Evolutionary conservation across 2,329 filamentous ascomycete genomes (phyloP).

Genomic region (Botrytis tulipae): DNA sequence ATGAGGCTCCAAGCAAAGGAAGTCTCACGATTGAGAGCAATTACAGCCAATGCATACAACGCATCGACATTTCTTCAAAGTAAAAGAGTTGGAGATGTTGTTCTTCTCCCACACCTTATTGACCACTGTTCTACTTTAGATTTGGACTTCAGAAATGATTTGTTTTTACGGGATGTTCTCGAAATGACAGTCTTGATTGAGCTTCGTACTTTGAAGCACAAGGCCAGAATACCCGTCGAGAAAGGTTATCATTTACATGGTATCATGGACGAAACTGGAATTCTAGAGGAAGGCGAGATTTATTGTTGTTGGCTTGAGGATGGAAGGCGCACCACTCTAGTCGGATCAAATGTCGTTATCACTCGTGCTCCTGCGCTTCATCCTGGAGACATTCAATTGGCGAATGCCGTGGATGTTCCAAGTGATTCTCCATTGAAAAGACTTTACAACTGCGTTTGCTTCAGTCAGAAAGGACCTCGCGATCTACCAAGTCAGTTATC

Average conservation of each 20-base stretch:
- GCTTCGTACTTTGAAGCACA: constrained; percentile 74
- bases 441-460: constrained; percentile 73
- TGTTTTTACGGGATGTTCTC: constrained; percentile 67
- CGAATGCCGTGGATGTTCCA: constrained; percentile 60
- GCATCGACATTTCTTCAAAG: constrained; percentile 64
- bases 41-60: constrained; percentile 57
- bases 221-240: constrained; percentile 68
- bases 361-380: constrained; percentile 80
- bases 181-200: constrained; percentile 70
- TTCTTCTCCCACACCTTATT: constrained; percentile 62
- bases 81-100: constrained; percentile 58
- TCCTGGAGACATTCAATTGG: constrained; percentile 74
- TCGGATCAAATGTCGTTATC: constrained; percentile 48
- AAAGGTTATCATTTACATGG: constrained; percentile 76
- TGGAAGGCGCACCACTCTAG: constrained; percentile 26
- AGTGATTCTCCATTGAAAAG: constrained; percentile 56
- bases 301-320: constrained; percentile 56
- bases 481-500: constrained; percentile 77
- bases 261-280: constrained; percentile 77
- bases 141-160: constrained; percentile 65
- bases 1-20: constrained; percentile 61
- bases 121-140: constrained; percentile 55
- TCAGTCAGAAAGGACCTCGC: constrained; percentile 67
- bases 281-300: constrained; percentile 64
- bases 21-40: constrained; percentile 56